Evolutionary conservation across 2,329 filamentous ascomycete species (phyloP), one percentile per base, ranked within the genome.

Genomic region (Arthrobotrys entomopaga): DNA sequence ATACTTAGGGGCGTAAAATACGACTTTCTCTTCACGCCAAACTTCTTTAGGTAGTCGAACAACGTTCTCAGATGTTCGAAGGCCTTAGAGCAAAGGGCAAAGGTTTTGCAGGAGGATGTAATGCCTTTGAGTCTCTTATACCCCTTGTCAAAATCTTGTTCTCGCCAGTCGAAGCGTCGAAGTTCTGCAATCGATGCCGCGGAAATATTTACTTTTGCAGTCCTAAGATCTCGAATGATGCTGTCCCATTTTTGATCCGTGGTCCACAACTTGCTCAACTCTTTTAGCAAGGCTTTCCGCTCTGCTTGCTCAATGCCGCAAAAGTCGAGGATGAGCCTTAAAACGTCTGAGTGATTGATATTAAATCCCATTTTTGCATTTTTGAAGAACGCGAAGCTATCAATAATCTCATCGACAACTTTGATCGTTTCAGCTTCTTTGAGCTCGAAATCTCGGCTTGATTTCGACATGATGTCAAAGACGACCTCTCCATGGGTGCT

Each of bases 361-460:
- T 97, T 89, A 78, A 97, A 96, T 79, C 91, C 96, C 88, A 97
- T 92, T 24, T 88, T 87, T 1, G 86, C 86, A 0, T 87, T 85
- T 8, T 87, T 86, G 11, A 96, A 84, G 1, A 89, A 88, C 0
- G 93, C 93, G 76, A 98, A 93, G 3, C 90, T 87, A 56, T 89
- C 86, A 15, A 96, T 86, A 46, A 97, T 90, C 80, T 99, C 95
- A 80, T 99, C 95, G 20, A 98, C 83, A 1, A 98, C 93, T 79
- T 97, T 98, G 77, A 99, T 87, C 0, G 93, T 90, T 81, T 98
- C 94, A 0, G 94, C 94, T 81, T 99, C 95, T 79, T 96, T 96
- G 65, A 97, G 82, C 0, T 93, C 90, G 52, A 96, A 84, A 79
- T 98, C 93, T 3, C 93, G 82, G 0, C 90, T 90, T 77, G 93